A percentile compares a stretch with the other conserved stretches of the same genome.
phyloP scores from a whole-genome alignment of 2,329 filamentous ascomycete species.

The Celoporthe dispersa region DNA sequence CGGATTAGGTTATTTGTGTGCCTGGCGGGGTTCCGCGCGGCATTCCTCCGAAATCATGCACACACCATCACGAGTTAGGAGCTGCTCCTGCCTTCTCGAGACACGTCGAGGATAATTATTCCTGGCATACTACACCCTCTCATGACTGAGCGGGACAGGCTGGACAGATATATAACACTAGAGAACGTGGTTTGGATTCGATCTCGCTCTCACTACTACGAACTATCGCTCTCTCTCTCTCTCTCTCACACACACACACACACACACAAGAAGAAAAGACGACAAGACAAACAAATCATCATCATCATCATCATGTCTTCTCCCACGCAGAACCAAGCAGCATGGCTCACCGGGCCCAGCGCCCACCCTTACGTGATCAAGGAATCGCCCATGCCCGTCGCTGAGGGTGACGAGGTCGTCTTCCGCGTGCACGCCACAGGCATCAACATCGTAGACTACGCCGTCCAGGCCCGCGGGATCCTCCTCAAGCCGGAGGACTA shows the following conservation, averaged over 20 bases:
- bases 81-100: too few relatives aligned
- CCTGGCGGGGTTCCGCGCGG: background rate
- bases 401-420: conserved; percentile 18
- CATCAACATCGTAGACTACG: conserved; percentile 38
- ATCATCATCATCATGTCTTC: background rate
- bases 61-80: background rate
- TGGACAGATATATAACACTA: too few relatives aligned
- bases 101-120: too few relatives aligned
- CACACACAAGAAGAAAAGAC: background rate
- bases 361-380: conserved; percentile 2
- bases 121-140: too few relatives aligned
- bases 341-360: conserved; percentile 1
- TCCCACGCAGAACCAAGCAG: background rate
- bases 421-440: conserved; percentile 37
- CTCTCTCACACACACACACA: too few relatives aligned
- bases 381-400: background rate
- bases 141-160: too few relatives aligned
- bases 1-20: background rate
- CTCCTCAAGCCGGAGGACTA: conserved; percentile 34
- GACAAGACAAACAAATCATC: background rate
- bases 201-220: too few relatives aligned
- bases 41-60: background rate
- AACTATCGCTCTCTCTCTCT: too few relatives aligned
- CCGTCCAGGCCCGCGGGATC: background rate
- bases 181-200: too few relatives aligned